Conservation (phyloP, 352 stramenopile species). For the Globisporangium heterothallicum region DNA sequence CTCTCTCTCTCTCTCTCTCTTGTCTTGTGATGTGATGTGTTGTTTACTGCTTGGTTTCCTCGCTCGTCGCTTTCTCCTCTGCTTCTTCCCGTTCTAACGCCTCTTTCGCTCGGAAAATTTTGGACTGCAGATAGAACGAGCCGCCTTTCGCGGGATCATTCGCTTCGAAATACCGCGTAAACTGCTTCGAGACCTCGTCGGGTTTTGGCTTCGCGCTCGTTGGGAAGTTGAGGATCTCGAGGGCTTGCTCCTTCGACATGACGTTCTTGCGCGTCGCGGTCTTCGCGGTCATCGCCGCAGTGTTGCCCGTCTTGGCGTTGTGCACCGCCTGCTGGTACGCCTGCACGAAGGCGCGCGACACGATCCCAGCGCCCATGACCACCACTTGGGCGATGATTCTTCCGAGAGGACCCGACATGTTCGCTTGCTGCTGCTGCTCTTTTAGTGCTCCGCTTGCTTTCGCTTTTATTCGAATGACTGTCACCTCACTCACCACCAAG, state of each 20-base stretch:
- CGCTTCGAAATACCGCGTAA: constrained; percentile 82
- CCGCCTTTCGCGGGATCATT: constrained; percentile 88
- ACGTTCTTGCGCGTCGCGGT: constrained; percentile 59
- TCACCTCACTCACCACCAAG: constrained; percentile 5
- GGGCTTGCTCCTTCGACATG: constrained; percentile 70
- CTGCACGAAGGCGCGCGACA: constrained; percentile 85
- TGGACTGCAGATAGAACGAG: constrained; percentile 92
- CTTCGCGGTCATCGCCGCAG: constrained; percentile 58
- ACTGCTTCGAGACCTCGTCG: constrained; percentile 81
- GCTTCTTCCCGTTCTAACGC: constrained; percentile 40
- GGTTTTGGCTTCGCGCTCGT: constrained; percentile 35
- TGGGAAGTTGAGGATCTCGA: constrained; percentile 82
- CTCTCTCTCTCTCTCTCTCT: constrained; percentile 25
- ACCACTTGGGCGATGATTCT: constrained; percentile 82
- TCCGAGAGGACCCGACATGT: constrained; percentile 76
- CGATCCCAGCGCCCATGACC: constrained; percentile 75
- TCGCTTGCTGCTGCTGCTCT: constrained; percentile 12
- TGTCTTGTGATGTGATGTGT: constrained; percentile 1
- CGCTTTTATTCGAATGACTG: constrained; percentile 1
- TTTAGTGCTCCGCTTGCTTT: constrained; percentile 8
- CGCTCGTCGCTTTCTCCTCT: constrained; percentile 14
- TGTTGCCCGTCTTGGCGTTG: constrained; percentile 78
- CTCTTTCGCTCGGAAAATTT: constrained; percentile 90
- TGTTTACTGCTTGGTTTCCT: background rate
- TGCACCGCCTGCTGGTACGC: constrained; percentile 85